Evolutionary conservation across 2,329 filamentous ascomycete genomes (phyloP), one percentile per base, ranked within the genome.

Genomic region (Aspergillus brunneoviolaceus): DNA sequence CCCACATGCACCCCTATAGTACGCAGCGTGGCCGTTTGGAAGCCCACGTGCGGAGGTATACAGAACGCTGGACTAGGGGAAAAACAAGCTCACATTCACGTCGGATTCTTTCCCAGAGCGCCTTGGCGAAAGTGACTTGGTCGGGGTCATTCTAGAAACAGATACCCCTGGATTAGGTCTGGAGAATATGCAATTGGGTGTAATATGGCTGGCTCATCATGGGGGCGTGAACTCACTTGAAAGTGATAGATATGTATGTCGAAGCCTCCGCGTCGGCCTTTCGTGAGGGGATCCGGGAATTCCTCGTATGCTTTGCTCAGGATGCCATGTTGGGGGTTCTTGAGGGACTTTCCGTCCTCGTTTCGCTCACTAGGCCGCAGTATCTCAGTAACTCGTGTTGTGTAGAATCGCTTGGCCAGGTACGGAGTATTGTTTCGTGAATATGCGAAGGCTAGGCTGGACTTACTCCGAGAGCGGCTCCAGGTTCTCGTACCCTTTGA

Each of bases 201-300:
- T 9, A 29, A 2, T 29, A 9, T 29, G 12, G 9, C 11, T 10
- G 33, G 33, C 2, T 35, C 14, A n/a, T 16, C 14, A 14, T 42
- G 29, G 12, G n/a, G 9, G 23, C 31, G 10, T 12, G 1, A 9
- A 35, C 54, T 14, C 31, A 79, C 77, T 65, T 87, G 85, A 64
- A 87, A 85, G 75, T 92, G 91, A 77, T 96, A 96, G 68, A 96
- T 87, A 75, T 96, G 92, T 16, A 96, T 77, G 72, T 96, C 92
- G 65, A 96, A 96, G 11, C 87, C 92, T 42, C 90, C 90, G 5
- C 86, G 82, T 2, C 71, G 74, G 2, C 83, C 86, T 60, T 89
- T 90, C 49, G 86, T 81, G 33, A 96, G 79, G 0, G 91, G 90
- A 2, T 84, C 81, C 0, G 83, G 76, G 67, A 96, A 96, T 39